Evolutionary conservation across 805 yeast species (phyloP).

Genomic region (Ogataea neopini): DNA sequence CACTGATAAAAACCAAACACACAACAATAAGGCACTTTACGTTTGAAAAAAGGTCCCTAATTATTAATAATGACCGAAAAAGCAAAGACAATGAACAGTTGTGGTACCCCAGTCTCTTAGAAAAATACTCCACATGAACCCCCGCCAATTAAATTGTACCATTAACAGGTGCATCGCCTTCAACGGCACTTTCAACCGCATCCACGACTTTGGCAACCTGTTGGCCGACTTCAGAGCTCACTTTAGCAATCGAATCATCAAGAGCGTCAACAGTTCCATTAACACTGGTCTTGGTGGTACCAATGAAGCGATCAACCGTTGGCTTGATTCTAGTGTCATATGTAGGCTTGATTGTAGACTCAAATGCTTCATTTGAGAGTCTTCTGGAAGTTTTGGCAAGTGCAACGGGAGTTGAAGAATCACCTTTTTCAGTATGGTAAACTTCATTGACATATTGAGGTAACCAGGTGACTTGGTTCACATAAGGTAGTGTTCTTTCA

Average conservation of each 20-base stretch:
- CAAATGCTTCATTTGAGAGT: conserved; percentile 38
- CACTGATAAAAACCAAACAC: background rate
- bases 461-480: conserved; percentile 28
- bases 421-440: conserved; percentile 32
- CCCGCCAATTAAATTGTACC: background rate
- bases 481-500: conserved; percentile 31
- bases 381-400: conserved; percentile 39
- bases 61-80: background rate
- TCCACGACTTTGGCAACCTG: conserved; percentile 8
- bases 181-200: conserved; percentile 6
- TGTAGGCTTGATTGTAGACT: conserved; percentile 33
- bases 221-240: conserved; percentile 11
- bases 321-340: conserved; percentile 28
- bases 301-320: conserved; percentile 30
- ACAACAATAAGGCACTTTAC: background rate
- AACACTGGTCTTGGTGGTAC: conserved; percentile 21
- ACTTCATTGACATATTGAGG: conserved; percentile 36
- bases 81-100: background rate
- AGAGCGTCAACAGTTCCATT: conserved; percentile 26
- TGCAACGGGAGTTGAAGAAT: conserved; percentile 34
- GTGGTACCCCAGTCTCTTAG: background rate
- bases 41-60: no score
- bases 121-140: no score
- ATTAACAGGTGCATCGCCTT: background rate
- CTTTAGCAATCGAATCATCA: conserved; percentile 17